Base-by-base conservation (phyloP, 2,329 filamentous ascomycete species). In the Colletotrichum sp. region DNA sequence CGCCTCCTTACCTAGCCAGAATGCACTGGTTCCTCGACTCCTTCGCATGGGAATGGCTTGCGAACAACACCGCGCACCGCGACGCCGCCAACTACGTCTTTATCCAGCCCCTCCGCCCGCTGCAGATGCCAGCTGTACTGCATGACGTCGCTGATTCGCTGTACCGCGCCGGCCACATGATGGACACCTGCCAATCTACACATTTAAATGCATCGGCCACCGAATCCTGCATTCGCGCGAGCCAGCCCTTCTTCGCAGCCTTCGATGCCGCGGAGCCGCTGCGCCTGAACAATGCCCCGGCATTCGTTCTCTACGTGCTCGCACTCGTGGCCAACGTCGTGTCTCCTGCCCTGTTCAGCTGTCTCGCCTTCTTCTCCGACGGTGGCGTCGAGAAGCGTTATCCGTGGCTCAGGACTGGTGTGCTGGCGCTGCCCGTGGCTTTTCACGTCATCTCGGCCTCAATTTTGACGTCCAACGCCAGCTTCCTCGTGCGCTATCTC, bases 141-240 rank as follows among this genome's bases (percentile, higher is more conserved):
- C 74, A 65, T 39, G 65, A 68, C 36, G 64, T 32, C 27, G 34
- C 69, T 18, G 9, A 25, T 25, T n/a, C 56, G 15, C 43, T 60
- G 27, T 43, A 58, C 15, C 16, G 39, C 39, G 55, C 55, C 58
- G 62, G 62, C 39, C 69, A 71, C 68, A 58, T 65, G 55, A 52
- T 25, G 30, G 18, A 15, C 28, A 65, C 28, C 9, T 69, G 74
- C 52, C 55, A 65, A n/a, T 34, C 72, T 61, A 25, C 43, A 52
- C 43, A 52, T 52, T 52, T 52, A 22, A 52, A 52, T 52, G 39
- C 61, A 7, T 36, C 55, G 66, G 73, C 64, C 56, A n/a, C 64
- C 70, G 74, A 74, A 32, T 48, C 56, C 52, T 65, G 64, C 64
- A 68, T 76, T 55, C 69, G 70, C 16, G 25, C 43, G 18, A 69